These are phyloP conservation scores for Lactarius trivialis DNA, from an alignment of 768 basidiomycete species.

Conservation along the genomic window DNA sequence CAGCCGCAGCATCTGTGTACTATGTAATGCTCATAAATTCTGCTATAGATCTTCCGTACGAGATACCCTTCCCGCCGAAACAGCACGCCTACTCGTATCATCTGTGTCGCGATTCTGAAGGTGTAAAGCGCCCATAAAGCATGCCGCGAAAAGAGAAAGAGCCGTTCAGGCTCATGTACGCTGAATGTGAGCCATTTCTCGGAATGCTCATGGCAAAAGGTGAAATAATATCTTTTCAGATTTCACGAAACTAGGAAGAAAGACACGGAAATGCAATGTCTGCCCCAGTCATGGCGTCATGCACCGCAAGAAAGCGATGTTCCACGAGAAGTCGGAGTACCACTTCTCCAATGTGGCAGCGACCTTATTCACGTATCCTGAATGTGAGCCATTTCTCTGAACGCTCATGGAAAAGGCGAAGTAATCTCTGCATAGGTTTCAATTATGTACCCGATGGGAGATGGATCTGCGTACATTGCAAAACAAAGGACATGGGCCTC, in stretches of 20 bases:
- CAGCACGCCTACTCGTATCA: neutral
- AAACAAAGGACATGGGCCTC: conserved; percentile 25
- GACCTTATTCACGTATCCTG: neutral
- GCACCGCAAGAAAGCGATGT: conserved; percentile 28
- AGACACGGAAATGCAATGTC: conserved; percentile 30
- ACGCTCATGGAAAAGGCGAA: neutral
- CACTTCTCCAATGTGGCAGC: conserved; percentile 21
- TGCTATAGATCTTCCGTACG: conserved; percentile 6
- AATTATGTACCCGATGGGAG: conserved; percentile 20
- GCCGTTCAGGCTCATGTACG: neutral
- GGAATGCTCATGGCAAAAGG: neutral
- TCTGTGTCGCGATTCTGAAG: neutral
- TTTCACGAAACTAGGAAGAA: conserved; percentile 22
- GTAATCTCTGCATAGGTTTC: conserved; percentile 23
- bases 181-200: neutral
- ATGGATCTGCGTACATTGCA: conserved; percentile 29
- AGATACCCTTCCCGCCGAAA: conserved; percentile 4
- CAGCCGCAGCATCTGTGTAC: conserved; percentile 3
- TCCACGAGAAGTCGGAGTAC: conserved; percentile 30
- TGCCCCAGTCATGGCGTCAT: conserved; percentile 23
- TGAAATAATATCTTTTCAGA: conserved; percentile 18
- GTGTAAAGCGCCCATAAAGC: conserved; percentile 5
- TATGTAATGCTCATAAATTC: conserved; percentile 3
- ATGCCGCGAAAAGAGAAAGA: conserved; percentile 9
- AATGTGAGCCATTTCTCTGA: neutral